Evolutionary conservation across 768 basidiomycete genomes (phyloP).

Genomic region (Aureoboletus auriporus): DNA sequence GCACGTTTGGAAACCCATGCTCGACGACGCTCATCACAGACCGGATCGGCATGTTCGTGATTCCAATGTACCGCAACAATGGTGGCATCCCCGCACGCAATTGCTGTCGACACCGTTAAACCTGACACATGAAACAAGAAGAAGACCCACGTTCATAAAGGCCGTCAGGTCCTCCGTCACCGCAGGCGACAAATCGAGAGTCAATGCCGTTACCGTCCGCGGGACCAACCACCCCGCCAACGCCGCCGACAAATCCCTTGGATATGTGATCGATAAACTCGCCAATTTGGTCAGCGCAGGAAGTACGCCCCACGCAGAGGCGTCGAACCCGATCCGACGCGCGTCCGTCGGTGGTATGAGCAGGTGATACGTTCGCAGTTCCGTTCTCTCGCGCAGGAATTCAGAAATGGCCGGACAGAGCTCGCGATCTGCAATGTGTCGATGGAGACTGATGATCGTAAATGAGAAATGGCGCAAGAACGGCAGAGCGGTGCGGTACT

Average conservation of each 20-base stretch:
- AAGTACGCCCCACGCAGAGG: conserved; percentile 67
- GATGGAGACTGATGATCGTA: conserved; percentile 39
- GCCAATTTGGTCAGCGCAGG: conserved; percentile 51
- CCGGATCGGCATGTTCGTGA: conserved; percentile 46
- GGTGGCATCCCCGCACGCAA: conserved; percentile 55
- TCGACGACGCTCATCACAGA: conserved; percentile 44
- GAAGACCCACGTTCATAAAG: conserved; percentile 38
- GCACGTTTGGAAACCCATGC: conserved; percentile 59
- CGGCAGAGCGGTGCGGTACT: conserved; percentile 42
- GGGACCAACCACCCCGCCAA: conserved; percentile 70
- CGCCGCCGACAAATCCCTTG: conserved; percentile 56
- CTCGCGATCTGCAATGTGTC: conserved; percentile 50
- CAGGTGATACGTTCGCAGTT: conserved; percentile 52
- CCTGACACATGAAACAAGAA: neutral
- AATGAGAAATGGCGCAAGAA: conserved; percentile 66
- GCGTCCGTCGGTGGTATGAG: conserved; percentile 42
- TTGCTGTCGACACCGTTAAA: conserved; percentile 39
- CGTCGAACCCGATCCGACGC: conserved; percentile 59
- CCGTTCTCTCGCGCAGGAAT: conserved; percentile 53
- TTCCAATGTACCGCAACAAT: conserved; percentile 48
- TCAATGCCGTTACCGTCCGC: conserved; percentile 44
- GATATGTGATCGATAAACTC: conserved; percentile 59
- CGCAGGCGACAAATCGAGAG: conserved; percentile 36
- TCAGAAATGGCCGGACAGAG: conserved; percentile 67
- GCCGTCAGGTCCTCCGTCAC: conserved; percentile 37